Conservation (phyloP, 148 eudicot species). For the Vaccinium corymbosum region DNA sequence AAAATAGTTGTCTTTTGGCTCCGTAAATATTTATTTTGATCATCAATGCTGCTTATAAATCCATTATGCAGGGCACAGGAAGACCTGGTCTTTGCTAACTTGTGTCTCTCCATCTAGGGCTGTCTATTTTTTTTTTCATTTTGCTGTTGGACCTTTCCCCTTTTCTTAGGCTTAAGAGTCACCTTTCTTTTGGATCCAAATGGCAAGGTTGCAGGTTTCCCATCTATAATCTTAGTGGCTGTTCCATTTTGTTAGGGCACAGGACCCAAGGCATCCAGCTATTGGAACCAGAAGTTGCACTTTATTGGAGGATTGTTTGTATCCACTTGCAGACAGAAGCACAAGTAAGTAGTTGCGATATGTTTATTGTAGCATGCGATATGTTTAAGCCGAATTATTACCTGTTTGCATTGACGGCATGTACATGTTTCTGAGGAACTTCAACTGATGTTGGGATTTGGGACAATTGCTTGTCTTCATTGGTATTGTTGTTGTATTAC, state of each 20-base stretch:
- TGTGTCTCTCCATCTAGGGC: neutral
- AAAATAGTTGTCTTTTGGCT: neutral
- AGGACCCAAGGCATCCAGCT: slow-evolving; percentile 34
- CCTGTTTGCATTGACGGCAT: neutral
- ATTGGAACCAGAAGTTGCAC: slow-evolving; percentile 84
- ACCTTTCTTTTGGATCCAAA: neutral
- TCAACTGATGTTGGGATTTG: neutral
- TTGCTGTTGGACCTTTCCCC: slow-evolving; percentile 1
- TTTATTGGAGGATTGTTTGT: slow-evolving; percentile 84
- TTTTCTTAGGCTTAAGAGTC: neutral
- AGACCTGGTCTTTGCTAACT: neutral
- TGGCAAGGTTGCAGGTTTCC: slow-evolving; percentile 6
- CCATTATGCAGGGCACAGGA: neutral
- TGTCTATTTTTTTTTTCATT: neutral
- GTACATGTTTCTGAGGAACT: neutral
- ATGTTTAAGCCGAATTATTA: neutral
- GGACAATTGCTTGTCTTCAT: neutral
- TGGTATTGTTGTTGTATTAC: neutral
- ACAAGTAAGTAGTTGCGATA: slow-evolving; percentile 44
- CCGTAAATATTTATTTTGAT: neutral
- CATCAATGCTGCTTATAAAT: neutral
- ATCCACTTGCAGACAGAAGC: slow-evolving; percentile 72
- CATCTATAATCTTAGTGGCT: slow-evolving; percentile 2
- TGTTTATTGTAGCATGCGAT: neutral
- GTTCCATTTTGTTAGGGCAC: slow-evolving; percentile 24